Base-by-base conservation (phyloP, 257 asterid species). In the Solanum clarkiae region DNA sequence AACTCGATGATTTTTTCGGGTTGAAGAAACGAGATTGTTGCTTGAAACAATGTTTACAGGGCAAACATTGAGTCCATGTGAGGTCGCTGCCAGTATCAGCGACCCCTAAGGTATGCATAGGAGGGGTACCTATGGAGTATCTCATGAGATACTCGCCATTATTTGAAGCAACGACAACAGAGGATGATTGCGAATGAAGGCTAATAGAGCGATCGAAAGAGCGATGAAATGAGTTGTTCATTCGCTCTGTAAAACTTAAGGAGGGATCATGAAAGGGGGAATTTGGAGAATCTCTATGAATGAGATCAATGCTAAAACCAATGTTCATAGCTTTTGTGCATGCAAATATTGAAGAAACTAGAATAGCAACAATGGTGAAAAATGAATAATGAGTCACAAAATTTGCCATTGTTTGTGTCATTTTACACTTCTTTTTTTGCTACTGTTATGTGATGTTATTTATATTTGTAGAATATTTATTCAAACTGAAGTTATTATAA, bases 11-110 rank as follows among this genome's bases (percentile, higher is more conserved):
- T 6, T 80, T 82, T 16, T 13, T 68, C 45, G 91, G 92, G 26
- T 85, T 83, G 36, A 91, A 89, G 54, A 89, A 44, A 10, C 87
- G 88, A 24, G 86, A 49, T 6, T 88, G 89, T 45, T 91, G 92
- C 11, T 84, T 24, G 88, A 84, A 92, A 88, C 98, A 95, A 0
- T 10, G 10, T 22, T 4, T 2, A 40, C 98, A 94, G 4, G 96
- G 98, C 16, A 55, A 55, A 90, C 98, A 95, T 18, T 94, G 96
- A 0, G 90, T 87, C 98, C 98, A 93, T 0, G 90, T 90, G 22
- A 92, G 90, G 36, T 91, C 93, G 42, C 96, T 93, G 7, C 93
- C 97, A 0, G 94, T 95, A 69, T 93, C 97, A 2, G 94, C 95
- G 2, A 92, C 88, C 72, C 94, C 94, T 29, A 88, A 83, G 68